phyloP scores from a whole-genome alignment of 495 filamentous ascomycete genomes.

The Talaromyces wortmannii region DNA sequence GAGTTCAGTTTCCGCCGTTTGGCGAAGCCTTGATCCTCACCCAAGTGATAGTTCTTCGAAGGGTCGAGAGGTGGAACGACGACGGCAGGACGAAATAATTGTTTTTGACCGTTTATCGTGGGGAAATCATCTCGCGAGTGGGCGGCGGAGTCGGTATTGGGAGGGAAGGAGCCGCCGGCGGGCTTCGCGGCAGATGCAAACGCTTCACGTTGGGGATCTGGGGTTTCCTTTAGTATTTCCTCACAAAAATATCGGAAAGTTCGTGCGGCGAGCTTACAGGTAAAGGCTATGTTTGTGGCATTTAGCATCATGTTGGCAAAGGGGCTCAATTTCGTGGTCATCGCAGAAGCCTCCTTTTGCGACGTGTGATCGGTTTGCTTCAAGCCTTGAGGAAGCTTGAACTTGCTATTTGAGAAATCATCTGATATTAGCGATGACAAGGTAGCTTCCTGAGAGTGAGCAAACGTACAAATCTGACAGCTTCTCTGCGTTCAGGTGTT shows the following conservation, averaged over 20 bases:
- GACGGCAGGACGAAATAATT: slow-evolving; percentile 21
- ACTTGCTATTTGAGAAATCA: slow-evolving; percentile 49
- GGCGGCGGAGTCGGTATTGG: neutral
- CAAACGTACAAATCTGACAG: slow-evolving; percentile 65
- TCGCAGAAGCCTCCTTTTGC: neutral
- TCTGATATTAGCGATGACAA: slow-evolving; percentile 6
- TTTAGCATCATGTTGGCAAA: slow-evolving; percentile 56
- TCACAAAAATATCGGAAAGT: neutral
- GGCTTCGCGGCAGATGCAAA: slow-evolving; percentile 9
- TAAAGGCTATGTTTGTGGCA: slow-evolving; percentile 44
- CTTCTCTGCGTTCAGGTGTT: slow-evolving; percentile 59
- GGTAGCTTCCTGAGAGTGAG: neutral
- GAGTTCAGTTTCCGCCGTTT: slow-evolving; percentile 27
- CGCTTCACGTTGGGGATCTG: slow-evolving; percentile 32
- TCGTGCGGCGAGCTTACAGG: slow-evolving; percentile 33
- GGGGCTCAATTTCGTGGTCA: slow-evolving; percentile 30
- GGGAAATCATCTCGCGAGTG: neutral
- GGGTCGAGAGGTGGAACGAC: slow-evolving; percentile 27
- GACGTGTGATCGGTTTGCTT: slow-evolving; percentile 12
- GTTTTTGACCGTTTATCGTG: neutral
- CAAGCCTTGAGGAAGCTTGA: slow-evolving; percentile 46
- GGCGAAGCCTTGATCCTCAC: slow-evolving; percentile 5
- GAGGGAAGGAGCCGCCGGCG: slow-evolving; percentile 4
- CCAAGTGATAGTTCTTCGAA: slow-evolving; percentile 6
- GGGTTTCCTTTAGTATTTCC: slow-evolving; percentile 7